Evolutionary conservation across 805 yeast genomes (phyloP), one percentile per base, ranked within the genome.

Genomic region (Kuraishia hungarica): DNA sequence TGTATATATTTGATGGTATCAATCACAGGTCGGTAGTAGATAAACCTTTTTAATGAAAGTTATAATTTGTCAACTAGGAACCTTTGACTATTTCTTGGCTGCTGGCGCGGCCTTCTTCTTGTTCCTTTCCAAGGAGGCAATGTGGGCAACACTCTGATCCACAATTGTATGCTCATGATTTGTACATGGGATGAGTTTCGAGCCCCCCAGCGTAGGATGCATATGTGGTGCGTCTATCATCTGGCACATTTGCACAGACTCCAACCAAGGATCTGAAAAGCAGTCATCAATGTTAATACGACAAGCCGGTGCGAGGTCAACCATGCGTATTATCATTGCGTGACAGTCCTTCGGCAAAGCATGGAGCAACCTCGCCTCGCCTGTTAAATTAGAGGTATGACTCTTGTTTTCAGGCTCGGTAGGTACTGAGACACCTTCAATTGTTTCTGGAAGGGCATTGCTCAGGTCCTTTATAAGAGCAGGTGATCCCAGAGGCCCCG

Each of bases 71-170:
- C 8, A 10, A 26, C 10, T 6, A 26, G 10, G 29, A 26, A 26
- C 29, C 10, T 26, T 10, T 10, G 4, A 8, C 43, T 35, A 35
- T 15, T 35, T 35, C 43, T 35, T 35, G 43, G 43, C 43, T 35
- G 43, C 17, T 7, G 43, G 43, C 17, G 43, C 59, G 43, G 56
- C 53, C 65, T 80, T 73, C 66, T 78, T 81, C 72, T 89, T 92
- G 66, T 84, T 88, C 75, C 84, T 88, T 66, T 92, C 97, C 60
- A 92, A 78, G 57, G 92, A 86, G 11, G 97, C 97, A 72, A 92
- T 92, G 68, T 92, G 98, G 0, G 98, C 98, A 62, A 89, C 96
- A 57, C 89, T 84, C 67, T 89, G 96, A 61, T 91, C 97, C 53
- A 92, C 97, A 60, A 81, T 82, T 1, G 97, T 89, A 67, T 92